Percentiles rank a stretch among this genome's conserved stretches.
Conservation (phyloP, 1,284 basidiomycete species). For the Microbotryum violaceum region DNA sequence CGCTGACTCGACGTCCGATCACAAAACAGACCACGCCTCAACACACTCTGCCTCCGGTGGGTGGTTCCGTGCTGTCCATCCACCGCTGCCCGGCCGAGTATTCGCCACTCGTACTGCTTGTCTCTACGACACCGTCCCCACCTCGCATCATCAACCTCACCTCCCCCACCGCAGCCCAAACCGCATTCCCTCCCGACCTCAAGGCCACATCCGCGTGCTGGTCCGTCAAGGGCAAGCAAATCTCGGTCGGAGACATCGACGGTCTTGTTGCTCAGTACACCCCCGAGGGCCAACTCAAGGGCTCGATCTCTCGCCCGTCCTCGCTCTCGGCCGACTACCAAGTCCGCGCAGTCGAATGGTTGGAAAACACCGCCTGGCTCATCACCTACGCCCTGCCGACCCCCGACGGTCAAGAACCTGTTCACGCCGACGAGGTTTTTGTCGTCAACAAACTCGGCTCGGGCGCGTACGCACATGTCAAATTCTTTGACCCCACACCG, state of each 20-base stretch:
- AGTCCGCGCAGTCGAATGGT: slow-evolving; percentile 45
- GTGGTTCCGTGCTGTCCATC: not conserved
- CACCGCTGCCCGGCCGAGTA: slow-evolving; percentile 11
- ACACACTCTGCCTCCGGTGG: not conserved
- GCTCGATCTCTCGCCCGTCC: slow-evolving; percentile 42
- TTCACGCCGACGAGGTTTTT: slow-evolving; percentile 42
- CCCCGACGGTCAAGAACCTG: slow-evolving; percentile 31
- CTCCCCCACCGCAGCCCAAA: not conserved
- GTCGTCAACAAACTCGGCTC: slow-evolving; percentile 33
- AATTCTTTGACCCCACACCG: slow-evolving; percentile 43
- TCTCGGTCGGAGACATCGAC: slow-evolving; percentile 45
- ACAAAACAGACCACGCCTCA: not conserved
- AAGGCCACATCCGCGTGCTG: slow-evolving; percentile 42
- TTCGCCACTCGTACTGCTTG: slow-evolving; percentile 5
- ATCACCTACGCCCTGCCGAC: slow-evolving; percentile 44
- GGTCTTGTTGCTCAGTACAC: slow-evolving; percentile 48
- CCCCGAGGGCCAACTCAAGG: slow-evolving; percentile 48
- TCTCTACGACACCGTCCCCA: slow-evolving; percentile 3
- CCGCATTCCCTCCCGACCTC: slow-evolving; percentile 9
- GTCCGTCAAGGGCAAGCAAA: slow-evolving; percentile 52
- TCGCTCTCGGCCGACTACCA: slow-evolving; percentile 31
- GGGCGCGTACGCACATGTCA: slow-evolving; percentile 32
- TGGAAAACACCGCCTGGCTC: slow-evolving; percentile 51
- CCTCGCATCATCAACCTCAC: slow-evolving; percentile 22
- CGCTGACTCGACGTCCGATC: not conserved